Percentiles rank a stretch among this genome's conserved stretches.
phyloP scores from a whole-genome alignment of 495 filamentous ascomycete genomes.

The Letharia columbiana region DNA sequence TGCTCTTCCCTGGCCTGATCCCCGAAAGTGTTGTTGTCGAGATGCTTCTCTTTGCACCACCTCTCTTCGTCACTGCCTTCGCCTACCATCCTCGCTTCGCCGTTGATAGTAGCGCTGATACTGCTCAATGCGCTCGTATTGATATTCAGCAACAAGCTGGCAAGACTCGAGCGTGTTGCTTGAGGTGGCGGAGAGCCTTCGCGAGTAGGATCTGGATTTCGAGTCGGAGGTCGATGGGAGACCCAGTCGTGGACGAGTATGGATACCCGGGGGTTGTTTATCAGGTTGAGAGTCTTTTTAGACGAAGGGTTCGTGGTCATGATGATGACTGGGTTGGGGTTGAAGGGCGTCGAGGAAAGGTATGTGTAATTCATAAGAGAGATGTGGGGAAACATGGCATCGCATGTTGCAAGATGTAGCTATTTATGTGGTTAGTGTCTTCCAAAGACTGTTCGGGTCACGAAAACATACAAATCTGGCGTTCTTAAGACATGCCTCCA shows the following conservation, averaged over 20 bases:
- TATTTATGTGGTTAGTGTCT: slow-evolving; percentile 29
- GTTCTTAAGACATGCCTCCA: slow-evolving; percentile 85
- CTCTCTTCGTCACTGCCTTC: slow-evolving; percentile 66
- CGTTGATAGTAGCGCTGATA: slow-evolving; percentile 90
- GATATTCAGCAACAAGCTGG: slow-evolving; percentile 73
- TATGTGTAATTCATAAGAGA: slow-evolving; percentile 99
- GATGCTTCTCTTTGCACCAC: slow-evolving; percentile 71
- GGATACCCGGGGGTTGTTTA: slow-evolving; percentile 80
- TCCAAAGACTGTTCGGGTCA: background rate
- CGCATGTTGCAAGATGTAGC: slow-evolving; percentile 92
- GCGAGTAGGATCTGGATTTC: slow-evolving; percentile 46
- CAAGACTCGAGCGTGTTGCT: slow-evolving; percentile 59
- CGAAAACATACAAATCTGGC: slow-evolving; percentile 69
- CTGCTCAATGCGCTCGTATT: slow-evolving; percentile 82
- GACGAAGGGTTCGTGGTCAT: slow-evolving; percentile 89
- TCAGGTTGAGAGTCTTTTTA: slow-evolving; percentile 80
- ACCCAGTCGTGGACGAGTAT: slow-evolving; percentile 99
- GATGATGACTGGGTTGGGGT: slow-evolving; percentile 65
- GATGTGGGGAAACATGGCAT: slow-evolving; percentile 76
- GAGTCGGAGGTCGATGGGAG: slow-evolving; percentile 80
- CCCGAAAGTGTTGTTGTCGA: slow-evolving; percentile 87
- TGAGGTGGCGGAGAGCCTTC: slow-evolving; percentile 57
- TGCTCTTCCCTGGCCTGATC: slow-evolving; percentile 40
- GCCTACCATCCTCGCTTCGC: slow-evolving; percentile 62
- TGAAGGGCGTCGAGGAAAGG: slow-evolving; percentile 73